phyloP scores from a whole-genome alignment of 345 rosid genomes.

The Geranium rotundifolium region DNA sequence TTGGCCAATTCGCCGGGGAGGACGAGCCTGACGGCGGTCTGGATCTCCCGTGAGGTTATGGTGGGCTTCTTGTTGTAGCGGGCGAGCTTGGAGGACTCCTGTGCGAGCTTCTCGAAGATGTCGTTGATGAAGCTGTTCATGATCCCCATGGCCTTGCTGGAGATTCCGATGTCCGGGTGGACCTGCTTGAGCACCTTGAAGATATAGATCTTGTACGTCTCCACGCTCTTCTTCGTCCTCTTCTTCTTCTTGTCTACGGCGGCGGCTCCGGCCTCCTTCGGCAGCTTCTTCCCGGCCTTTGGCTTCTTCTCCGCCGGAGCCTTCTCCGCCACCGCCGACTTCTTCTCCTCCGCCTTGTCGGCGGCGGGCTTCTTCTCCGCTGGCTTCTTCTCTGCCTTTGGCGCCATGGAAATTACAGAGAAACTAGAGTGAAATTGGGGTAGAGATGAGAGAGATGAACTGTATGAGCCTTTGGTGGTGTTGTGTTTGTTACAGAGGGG shows the following conservation, averaged over 20 bases:
- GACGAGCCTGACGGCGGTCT: not conserved
- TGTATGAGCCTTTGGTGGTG: no score
- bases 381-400: slow-evolving; percentile 35
- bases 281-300: slow-evolving; percentile 40
- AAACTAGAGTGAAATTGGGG: no score
- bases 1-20: not conserved
- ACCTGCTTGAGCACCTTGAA: slow-evolving; percentile 49
- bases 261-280: slow-evolving; percentile 27
- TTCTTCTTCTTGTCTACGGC: slow-evolving; percentile 41
- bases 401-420: slow-evolving; percentile 27
- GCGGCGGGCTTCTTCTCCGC: slow-evolving; percentile 36
- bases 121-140: slow-evolving; percentile 31
- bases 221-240: slow-evolving; percentile 33
- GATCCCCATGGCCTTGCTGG: slow-evolving; percentile 29
- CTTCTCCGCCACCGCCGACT: slow-evolving; percentile 38
- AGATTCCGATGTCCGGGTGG: slow-evolving; percentile 38
- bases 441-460: no score
- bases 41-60: not conserved
- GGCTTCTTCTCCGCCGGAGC: slow-evolving; percentile 48
- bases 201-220: slow-evolving; percentile 56
- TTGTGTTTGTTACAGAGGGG: no score
- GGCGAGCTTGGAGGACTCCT: not conserved
- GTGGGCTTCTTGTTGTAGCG: not conserved
- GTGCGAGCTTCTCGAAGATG: slow-evolving; percentile 30
- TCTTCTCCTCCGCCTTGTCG: no score